Base-by-base conservation (phyloP, 805 yeast genomes). In the Hanseniaspora pseudoguilliermondii region DNA sequence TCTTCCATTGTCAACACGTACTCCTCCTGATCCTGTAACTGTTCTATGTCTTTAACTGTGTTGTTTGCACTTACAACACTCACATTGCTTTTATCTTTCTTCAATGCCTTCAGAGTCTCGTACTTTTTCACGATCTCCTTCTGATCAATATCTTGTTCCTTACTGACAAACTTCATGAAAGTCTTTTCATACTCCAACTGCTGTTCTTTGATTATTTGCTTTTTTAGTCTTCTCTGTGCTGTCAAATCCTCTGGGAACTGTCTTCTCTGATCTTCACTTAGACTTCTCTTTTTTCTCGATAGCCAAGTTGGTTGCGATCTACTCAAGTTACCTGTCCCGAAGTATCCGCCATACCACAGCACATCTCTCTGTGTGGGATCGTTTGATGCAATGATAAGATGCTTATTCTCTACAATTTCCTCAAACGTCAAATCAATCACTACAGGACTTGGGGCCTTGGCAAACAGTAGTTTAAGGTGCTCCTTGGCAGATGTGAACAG, bases 281-380 rank as follows among this genome's bases (percentile, higher is more conserved):
- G 69, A 43, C 87, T 67, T 48, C 81, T 73, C 38, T 13, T n/a
- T 23, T 35, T 44, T 18, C 97, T 74, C n/a, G 72, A 73, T 47
- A 65, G 68, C 97, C 97, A 93, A 0, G 96, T 80, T 0, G 98
- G 96, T 65, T 93, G 97, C 57, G 95, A 84, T 60, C 98, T 74
- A 38, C 96, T 86, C 47, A 89, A 71, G 2, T 79, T 78, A 2
- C 97, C 98, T 64, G 91, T 93, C 7, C 98, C 98, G 65, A 88
- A 93, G 65, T 89, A 93, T 1, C 98, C 98, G 61, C 76, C 76
- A 18, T 73, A 69, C 97, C 97, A 93, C 2, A 93, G 69, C 41
- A 68, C 68, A 21, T 63, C 60, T 80, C 83, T 82, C 35, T 75
- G 81, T 0, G 64, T 60, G n/a, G 32, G 18, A 18, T 53, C 47